Conservation (phyloP, 2,329 filamentous ascomycete species). For the Trichoderma citrinoviride region DNA sequence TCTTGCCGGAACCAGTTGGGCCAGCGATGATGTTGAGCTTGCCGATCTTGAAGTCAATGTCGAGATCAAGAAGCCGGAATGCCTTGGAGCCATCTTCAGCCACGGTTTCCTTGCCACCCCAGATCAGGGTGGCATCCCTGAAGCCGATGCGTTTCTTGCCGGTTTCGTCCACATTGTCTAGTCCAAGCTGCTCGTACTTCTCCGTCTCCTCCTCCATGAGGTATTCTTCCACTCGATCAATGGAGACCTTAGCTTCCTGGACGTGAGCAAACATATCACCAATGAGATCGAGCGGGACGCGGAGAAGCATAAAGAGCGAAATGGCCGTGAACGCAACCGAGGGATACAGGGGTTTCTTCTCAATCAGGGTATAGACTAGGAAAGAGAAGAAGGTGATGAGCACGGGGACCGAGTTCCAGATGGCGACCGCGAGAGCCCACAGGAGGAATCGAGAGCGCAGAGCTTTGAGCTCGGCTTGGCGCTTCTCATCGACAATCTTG, state of each 20-base stretch:
- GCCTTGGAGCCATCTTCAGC: constrained; percentile 65
- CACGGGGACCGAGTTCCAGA: constrained; percentile 95
- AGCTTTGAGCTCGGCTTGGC: constrained; percentile 71
- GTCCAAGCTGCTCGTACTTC: constrained; percentile 82
- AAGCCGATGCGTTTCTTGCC: constrained; percentile 79
- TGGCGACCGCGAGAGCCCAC: constrained; percentile 86
- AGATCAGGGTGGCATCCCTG: constrained; percentile 79
- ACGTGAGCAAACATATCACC: constrained; percentile 99
- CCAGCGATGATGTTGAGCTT: constrained; percentile 91
- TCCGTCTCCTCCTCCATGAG: constrained; percentile 91
- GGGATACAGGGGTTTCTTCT: constrained; percentile 84
- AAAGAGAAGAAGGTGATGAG: constrained; percentile 97
- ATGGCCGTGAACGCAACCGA: constrained; percentile 95
- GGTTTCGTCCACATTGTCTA: constrained; percentile 64
- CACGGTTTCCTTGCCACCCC: constrained; percentile 69
- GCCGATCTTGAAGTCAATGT: constrained; percentile 79
- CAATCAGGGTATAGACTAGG: constrained; percentile 84
- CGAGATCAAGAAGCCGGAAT: constrained; percentile 78
- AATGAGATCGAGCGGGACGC: constrained; percentile 90
- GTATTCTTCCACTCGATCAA: constrained; percentile 95
- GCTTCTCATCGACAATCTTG: constrained; percentile 83
- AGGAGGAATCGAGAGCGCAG: constrained; percentile 81
- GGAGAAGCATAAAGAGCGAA: constrained; percentile 89
- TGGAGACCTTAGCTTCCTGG: constrained; percentile 93
- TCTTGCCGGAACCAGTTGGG: constrained; percentile 92